phyloP scores from a whole-genome alignment of 495 filamentous ascomycete species.

The Physcia stellaris region DNA sequence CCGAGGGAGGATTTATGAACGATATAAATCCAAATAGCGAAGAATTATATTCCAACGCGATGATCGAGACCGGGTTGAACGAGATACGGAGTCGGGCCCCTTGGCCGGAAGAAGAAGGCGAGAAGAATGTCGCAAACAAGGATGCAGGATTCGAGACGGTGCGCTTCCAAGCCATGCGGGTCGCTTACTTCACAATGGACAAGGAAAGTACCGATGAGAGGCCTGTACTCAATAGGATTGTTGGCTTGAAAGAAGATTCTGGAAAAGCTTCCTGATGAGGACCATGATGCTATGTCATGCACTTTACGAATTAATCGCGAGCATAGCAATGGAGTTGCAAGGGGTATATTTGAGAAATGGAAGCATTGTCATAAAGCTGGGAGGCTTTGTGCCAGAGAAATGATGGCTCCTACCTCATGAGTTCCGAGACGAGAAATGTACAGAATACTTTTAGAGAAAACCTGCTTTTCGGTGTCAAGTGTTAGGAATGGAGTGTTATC shows the following conservation, averaged over 20 bases:
- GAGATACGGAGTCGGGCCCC: constrained; percentile 61
- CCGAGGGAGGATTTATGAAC: constrained; percentile 56
- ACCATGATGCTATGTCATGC: too few relatives aligned
- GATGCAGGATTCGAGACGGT: constrained; percentile 51
- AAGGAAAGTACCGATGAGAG: constrained; percentile 62
- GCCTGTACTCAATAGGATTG: constrained; percentile 82
- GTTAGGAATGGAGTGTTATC: too few relatives aligned
- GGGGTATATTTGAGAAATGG: too few relatives aligned
- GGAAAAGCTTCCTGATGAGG: too few relatives aligned
- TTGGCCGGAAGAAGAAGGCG: constrained; percentile 49
- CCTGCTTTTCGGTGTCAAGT: too few relatives aligned
- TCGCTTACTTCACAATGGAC: constrained; percentile 80
- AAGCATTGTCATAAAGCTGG: too few relatives aligned
- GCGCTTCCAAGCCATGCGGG: constrained; percentile 84
- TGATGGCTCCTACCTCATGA: too few relatives aligned
- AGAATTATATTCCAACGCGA: constrained; percentile 57
- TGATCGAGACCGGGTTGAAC: constrained; percentile 77
- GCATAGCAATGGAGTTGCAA: too few relatives aligned
- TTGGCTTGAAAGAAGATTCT: constrained; percentile 80
- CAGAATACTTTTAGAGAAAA: too few relatives aligned
- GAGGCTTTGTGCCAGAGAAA: too few relatives aligned
- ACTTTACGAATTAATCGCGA: too few relatives aligned
- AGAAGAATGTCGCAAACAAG: constrained; percentile 6
- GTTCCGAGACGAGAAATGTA: too few relatives aligned
- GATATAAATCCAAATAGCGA: constrained; percentile 82